Percentiles rank a stretch among this genome's conserved stretches.
Evolutionary conservation across 164 flowering plant species (phyloP).

Genomic region (Aristolochia californica): DNA sequence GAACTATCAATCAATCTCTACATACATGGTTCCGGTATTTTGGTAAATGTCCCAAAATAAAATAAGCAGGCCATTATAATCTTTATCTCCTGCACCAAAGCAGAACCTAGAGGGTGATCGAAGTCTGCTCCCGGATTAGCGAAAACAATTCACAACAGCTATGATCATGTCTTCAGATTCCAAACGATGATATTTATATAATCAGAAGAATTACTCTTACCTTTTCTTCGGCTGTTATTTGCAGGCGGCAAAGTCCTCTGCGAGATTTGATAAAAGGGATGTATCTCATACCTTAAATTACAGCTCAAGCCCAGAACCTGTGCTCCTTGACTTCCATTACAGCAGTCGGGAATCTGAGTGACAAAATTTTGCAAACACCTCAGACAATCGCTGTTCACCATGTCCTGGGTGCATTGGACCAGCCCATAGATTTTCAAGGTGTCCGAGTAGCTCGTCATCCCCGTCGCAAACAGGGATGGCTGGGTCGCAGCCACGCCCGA

Average conservation of each 20-base stretch:
- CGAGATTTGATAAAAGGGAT: constrained; percentile 5
- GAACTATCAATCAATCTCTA: too few species aligned
- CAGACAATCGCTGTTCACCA: constrained; percentile 11
- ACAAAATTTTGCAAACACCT: constrained; percentile 12
- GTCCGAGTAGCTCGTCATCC: constrained; percentile 1
- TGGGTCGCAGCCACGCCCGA: constrained; percentile 12
- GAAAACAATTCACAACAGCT: too few species aligned
- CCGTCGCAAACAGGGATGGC: constrained; percentile 17
- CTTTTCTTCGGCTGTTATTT: background rate
- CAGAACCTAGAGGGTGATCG: too few species aligned
- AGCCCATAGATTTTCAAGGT: constrained; percentile 12
- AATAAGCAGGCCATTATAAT: too few species aligned
- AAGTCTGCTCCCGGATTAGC: too few species aligned
- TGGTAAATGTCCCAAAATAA: too few species aligned
- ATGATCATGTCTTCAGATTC: too few species aligned
- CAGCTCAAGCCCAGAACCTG: constrained; percentile 15
- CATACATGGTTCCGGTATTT: too few species aligned
- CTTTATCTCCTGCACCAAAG: too few species aligned
- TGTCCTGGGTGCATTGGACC: constrained; percentile 33
- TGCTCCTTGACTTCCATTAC: constrained; percentile 10
- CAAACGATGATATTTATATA: too few species aligned
- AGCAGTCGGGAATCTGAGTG: background rate
- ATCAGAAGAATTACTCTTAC: too few species aligned
- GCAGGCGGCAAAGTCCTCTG: background rate
- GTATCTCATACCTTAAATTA: constrained; percentile 13